Evolutionary conservation across 1,139 yeast genomes (phyloP), one percentile per base, ranked within the genome.

Genomic region (Candida labiduridarum): DNA sequence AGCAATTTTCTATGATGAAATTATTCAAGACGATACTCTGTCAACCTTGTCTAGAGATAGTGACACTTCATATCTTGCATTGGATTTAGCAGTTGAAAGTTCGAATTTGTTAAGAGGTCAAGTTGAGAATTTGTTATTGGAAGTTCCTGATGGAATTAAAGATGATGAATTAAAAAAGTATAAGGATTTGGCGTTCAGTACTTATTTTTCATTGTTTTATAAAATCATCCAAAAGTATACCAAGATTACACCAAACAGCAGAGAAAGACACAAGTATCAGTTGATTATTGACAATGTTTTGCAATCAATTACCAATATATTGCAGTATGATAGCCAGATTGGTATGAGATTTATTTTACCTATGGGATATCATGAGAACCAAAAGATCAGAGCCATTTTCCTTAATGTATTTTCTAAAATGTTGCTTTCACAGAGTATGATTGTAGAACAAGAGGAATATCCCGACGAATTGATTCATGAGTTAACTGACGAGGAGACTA

Each of bases 291-390:
- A 85, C 25, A 83, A 86, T 62, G 83, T 87, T n/a, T 81, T 89
- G 49, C 72, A 75, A 36, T 82, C 89, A 38, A 74, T 89, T 45
- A 83, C 92, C 1, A 87, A 87, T 57, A 66, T 90, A 41, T 72
- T 90, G 46, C 85, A 81, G 58, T 79, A 88, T 10, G 91, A 90
- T 61, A 83, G 87, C 2, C 91, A 87, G 55, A 84, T 88, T 46
- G 96, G 96, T 9, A 74, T 89, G 62, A 84, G 83, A 49, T 83
- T 83, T 65, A 91, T 92, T 1, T 68, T 90, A 14, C 91, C 95
- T 0, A 74, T 89, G 61, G 96, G 96, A 0, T 87, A 84, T 59
- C 90, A 89, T 58, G 80, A 79, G 38, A 87, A 87, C 60, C 67
- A 71, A 18, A 79, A 83, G 49, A 82, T 89, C 31, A 71, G 96